Percentiles rank a stretch among this genome's conserved stretches.
Evolutionary conservation across 805 yeast species (phyloP).

Genomic region (Schwanniomyces pseudopolymorphus): DNA sequence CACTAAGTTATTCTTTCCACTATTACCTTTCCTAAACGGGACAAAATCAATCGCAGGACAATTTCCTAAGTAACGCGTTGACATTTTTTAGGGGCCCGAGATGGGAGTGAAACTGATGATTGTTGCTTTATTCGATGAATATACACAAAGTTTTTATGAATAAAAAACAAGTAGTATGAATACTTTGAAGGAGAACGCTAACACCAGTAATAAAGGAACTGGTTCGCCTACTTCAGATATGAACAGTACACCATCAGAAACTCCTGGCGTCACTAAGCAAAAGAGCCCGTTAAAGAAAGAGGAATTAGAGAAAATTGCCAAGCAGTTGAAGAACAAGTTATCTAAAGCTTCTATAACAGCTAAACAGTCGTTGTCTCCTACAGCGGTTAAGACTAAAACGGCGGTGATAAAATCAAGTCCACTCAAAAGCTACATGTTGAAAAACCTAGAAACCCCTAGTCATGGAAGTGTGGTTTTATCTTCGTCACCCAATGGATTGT

Average conservation of each 20-base stretch:
- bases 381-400: constrained; percentile 3
- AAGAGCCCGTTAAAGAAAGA: constrained; percentile 43
- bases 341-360: constrained; percentile 47
- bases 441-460: constrained; percentile 21
- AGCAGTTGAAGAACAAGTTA: constrained; percentile 40
- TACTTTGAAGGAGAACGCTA: constrained; percentile 22
- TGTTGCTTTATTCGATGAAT: background rate
- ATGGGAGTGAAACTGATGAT: constrained; percentile 3
- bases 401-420: constrained; percentile 21
- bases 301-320: constrained; percentile 45
- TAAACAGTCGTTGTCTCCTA: constrained; percentile 28
- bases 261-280: constrained; percentile 11
- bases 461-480: constrained; percentile 14
- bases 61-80: constrained; percentile 1
- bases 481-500: constrained; percentile 31
- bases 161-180: constrained; percentile 12
- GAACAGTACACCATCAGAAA: background rate
- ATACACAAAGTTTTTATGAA: background rate
- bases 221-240: constrained; percentile 11
- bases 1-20: background rate
- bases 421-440: constrained; percentile 27
- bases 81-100: background rate
- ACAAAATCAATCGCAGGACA: constrained; percentile 2
- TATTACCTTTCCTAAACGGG: constrained; percentile 10
- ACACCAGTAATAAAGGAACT: constrained; percentile 14